These are phyloP conservation scores for Termitomyces sp. DNA, from an alignment of 768 basidiomycete genomes.

Conservation along the genomic window DNA sequence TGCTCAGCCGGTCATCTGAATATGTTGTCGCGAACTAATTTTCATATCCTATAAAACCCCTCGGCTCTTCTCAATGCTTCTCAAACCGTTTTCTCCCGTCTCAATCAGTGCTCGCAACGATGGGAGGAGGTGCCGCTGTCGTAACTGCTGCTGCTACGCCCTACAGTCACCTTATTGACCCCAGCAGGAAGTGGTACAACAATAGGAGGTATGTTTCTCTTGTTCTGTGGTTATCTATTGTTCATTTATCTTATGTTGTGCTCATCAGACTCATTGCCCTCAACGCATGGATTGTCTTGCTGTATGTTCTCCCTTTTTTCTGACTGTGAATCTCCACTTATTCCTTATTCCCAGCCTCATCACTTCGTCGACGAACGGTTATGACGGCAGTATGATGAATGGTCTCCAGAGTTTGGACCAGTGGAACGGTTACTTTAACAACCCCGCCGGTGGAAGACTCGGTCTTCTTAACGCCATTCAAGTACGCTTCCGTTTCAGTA, in stretches of 20 bases:
- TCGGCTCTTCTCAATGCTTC: constrained; percentile 18
- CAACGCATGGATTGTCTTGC: constrained; percentile 64
- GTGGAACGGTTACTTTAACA: constrained; percentile 58
- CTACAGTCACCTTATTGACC: constrained; percentile 55
- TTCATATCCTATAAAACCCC: constrained; percentile 24
- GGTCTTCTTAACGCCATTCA: constrained; percentile 74
- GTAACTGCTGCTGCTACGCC: constrained; percentile 20
- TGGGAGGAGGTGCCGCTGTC: constrained; percentile 50
- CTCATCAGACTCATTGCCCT: constrained; percentile 47
- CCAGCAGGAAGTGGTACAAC: constrained; percentile 69
- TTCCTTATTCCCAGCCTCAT: constrained; percentile 41
- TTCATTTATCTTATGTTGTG: background rate
- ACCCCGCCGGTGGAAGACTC: constrained; percentile 50
- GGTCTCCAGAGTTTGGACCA: constrained; percentile 63
- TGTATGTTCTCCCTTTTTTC: constrained; percentile 31
- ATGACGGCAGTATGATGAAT: constrained; percentile 79
- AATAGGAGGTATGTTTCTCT: constrained; percentile 47
- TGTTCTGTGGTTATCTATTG: background rate
- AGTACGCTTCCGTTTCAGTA: constrained; percentile 26
- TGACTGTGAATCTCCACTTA: background rate
- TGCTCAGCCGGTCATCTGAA: constrained; percentile 25
- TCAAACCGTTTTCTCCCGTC: constrained; percentile 24
- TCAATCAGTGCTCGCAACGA: constrained; percentile 26
- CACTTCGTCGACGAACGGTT: constrained; percentile 72
- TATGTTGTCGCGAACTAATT: constrained; percentile 6